A percentile compares a stretch with the other conserved stretches of the same genome.
phyloP scores from a whole-genome alignment of 257 asterid genomes.

The Fraxinus quadrangulata region DNA sequence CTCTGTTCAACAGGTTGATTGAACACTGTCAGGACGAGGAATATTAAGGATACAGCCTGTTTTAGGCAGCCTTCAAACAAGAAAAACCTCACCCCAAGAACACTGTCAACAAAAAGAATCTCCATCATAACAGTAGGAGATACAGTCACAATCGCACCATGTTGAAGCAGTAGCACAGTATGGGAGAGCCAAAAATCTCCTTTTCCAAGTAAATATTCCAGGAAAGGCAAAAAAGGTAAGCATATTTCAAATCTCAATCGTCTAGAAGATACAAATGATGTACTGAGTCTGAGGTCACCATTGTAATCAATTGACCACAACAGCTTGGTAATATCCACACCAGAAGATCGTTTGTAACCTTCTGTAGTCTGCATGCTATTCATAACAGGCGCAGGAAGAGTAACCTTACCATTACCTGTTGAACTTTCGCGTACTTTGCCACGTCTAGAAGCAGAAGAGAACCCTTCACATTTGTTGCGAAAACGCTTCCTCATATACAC shows the following conservation, averaged over 20 bases:
- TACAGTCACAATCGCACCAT: conserved; percentile 59
- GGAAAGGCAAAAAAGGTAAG: conserved; percentile 45
- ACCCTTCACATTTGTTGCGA: conserved; percentile 38
- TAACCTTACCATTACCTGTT: conserved; percentile 23
- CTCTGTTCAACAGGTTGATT: conserved; percentile 50
- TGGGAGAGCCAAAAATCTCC: conserved; percentile 46
- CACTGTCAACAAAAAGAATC: conserved; percentile 81
- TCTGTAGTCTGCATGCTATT: conserved; percentile 27
- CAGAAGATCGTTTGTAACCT: conserved; percentile 17
- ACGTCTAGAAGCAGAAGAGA: conserved; percentile 36
- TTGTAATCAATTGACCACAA: conserved; percentile 50
- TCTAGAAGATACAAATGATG: conserved; percentile 40
- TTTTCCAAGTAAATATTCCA: conserved; percentile 32
- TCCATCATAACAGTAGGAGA: conserved; percentile 78
- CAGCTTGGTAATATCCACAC: conserved; percentile 27
- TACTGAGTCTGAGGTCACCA: conserved; percentile 46
- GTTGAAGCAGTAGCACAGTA: conserved; percentile 54
- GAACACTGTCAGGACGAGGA: conserved; percentile 60
- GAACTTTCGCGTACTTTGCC: conserved; percentile 37
- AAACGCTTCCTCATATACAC: conserved; percentile 77
- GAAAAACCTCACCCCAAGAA: conserved; percentile 71
- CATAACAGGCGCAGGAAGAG: conserved; percentile 23
- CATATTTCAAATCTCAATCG: conserved; percentile 45
- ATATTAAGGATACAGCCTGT: conserved; percentile 64
- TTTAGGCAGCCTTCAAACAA: conserved; percentile 72